Conservation (phyloP, 2,329 filamentous ascomycete species). For the Claviceps capensis region DNA sequence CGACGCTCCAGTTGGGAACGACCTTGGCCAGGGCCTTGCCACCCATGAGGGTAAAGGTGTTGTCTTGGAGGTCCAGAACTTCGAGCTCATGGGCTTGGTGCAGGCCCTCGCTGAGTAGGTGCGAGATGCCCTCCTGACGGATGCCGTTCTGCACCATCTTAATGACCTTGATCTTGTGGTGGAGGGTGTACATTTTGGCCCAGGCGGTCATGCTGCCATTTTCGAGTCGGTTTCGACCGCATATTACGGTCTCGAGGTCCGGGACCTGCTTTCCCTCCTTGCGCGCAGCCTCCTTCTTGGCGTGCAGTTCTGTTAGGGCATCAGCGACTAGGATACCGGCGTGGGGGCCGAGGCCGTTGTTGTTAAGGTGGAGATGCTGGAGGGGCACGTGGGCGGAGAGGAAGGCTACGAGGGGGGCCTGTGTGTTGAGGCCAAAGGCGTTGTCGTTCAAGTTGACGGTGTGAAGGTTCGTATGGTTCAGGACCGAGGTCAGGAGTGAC, state of each 20-base stretch:
- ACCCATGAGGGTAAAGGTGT: constrained; percentile 80
- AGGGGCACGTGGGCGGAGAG: constrained; percentile 78
- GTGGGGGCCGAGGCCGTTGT: constrained; percentile 89
- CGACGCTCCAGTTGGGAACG: constrained; percentile 56
- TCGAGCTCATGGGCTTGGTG: constrained; percentile 53
- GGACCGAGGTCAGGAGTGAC: constrained; percentile 69
- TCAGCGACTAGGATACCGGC: constrained; percentile 83
- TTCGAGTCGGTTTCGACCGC: constrained; percentile 88
- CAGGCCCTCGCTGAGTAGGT: constrained; percentile 67
- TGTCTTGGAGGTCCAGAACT: constrained; percentile 87
- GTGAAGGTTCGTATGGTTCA: constrained; percentile 73
- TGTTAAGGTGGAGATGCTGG: constrained; percentile 91
- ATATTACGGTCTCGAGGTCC: constrained; percentile 89
- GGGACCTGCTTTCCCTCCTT: constrained; percentile 61
- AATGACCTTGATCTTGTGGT: constrained; percentile 68
- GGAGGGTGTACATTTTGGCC: constrained; percentile 75
- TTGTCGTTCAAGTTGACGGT: constrained; percentile 97
- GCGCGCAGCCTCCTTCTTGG: constrained; percentile 67
- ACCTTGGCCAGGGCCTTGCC: constrained; percentile 67
- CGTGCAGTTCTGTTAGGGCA: constrained; percentile 68
- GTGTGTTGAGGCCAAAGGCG: constrained; percentile 90
- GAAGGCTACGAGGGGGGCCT: constrained; percentile 85
- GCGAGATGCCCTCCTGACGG: constrained; percentile 77
- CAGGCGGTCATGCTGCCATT: constrained; percentile 94
- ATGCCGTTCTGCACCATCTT: constrained; percentile 99